Base-by-base conservation (phyloP, 192 early-diverging fungal species). In the Entomortierella parvispora region DNA sequence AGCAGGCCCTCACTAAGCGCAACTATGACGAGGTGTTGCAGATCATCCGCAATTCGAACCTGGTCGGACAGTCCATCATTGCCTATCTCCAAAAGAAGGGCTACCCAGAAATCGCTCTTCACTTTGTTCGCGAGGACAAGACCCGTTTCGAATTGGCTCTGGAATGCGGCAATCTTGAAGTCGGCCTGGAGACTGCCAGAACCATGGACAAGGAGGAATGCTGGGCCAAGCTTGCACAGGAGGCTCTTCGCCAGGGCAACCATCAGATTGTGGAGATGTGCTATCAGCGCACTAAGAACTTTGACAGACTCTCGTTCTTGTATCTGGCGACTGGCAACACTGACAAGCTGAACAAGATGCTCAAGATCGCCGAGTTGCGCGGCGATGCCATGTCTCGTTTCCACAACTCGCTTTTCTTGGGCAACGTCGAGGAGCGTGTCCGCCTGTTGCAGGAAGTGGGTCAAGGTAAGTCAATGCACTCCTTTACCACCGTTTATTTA, bases 21-120 rank as follows among this genome's bases (percentile, higher is more conserved):
- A 94, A 99, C 81, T 98, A 98, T 80, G 95, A 96, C 58, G 94
- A 98, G 74, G 98, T 99, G 0, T 85, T 99, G 52, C 89, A 94
- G 70, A 96, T 99, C 63, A 98, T 99, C 76, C 93, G 93, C 51
- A 96, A 89, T 59, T 95, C 93, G 8, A 98, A 98, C 81, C 82
- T 99, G 47, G 94, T 98, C 9, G 98, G 98, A 6, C 98, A 99
- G 79, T 93, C 95, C 22, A 99, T 99, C 80, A 99, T 99, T 82
- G 95, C 96, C 1, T 99, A 99, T 80, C 80, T 99, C 63, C 96
- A 99, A 79, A 98, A 98, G 90, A 98, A 99, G 82, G 98, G 98
- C 0, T 98, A 98, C 78, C 95, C 98, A 0, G 98, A 99, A 86
- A 93, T 99, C 82, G 98, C 98, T 7, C 86, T 99, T 45, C 96